Evolutionary conservation across 1,284 basidiomycete genomes (phyloP).

Genomic region (Cutaneotrichosporon sp.): DNA sequence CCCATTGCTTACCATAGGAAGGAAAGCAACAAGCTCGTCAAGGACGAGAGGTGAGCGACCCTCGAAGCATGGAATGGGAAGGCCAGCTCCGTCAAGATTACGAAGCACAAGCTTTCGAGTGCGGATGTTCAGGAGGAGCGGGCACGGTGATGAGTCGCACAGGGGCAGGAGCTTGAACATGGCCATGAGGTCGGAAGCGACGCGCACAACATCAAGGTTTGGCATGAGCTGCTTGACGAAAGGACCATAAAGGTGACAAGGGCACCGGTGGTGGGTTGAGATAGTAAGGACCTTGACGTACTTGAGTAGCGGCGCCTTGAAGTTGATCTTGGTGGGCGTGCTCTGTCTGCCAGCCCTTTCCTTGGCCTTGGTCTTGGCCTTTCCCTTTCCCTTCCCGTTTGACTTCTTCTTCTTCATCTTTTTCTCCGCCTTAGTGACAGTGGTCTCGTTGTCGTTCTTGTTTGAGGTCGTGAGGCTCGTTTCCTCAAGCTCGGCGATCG

Average conservation of each 20-base stretch:
- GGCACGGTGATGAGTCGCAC: conserved; percentile 1
- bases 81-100: conserved; percentile 1
- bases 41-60: too few species aligned
- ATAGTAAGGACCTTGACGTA: conserved; percentile 4
- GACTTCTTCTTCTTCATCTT: too few species aligned
- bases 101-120: conserved; percentile 5
- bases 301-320: conserved; percentile 3
- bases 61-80: neutral
- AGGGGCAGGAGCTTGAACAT: neutral
- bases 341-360: too few species aligned
- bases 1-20: conserved; percentile 2
- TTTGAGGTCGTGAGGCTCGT: too few species aligned
- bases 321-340: neutral
- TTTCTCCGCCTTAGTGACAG: neutral
- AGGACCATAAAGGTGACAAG: neutral
- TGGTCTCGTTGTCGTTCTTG: neutral
- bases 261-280: conserved; percentile 2
- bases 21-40: neutral
- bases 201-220: neutral
- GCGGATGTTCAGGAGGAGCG: neutral
- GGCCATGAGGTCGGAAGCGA: neutral
- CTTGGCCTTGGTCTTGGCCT: too few species aligned
- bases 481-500: too few species aligned
- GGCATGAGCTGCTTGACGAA: neutral
- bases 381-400: too few species aligned